These are phyloP conservation scores for Cadophora malorum DNA, from an alignment of 2,329 filamentous ascomycete genomes.

Conservation along the genomic window DNA sequence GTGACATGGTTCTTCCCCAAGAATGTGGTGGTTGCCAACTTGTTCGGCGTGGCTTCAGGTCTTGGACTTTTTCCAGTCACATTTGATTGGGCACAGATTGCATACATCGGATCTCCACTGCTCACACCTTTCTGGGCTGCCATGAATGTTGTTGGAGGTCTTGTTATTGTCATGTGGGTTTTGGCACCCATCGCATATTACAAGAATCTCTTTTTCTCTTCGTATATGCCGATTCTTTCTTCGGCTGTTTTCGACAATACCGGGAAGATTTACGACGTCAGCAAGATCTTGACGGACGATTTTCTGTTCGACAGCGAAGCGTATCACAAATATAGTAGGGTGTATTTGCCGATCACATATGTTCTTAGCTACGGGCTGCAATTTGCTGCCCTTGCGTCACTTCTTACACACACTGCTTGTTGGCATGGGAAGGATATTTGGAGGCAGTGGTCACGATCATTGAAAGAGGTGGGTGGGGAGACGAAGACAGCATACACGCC, in stretches of 20 bases:
- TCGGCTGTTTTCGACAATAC: constrained; percentile 86
- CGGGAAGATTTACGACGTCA: constrained; percentile 80
- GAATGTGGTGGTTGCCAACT: constrained; percentile 83
- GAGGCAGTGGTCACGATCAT: constrained; percentile 74
- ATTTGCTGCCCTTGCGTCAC: constrained; percentile 80
- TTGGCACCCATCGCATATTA: constrained; percentile 83
- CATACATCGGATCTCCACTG: constrained; percentile 81
- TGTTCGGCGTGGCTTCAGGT: constrained; percentile 86
- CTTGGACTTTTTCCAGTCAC: constrained; percentile 84
- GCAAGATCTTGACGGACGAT: constrained; percentile 76
- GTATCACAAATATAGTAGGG: constrained; percentile 81
- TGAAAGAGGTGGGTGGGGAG: constrained; percentile 65
- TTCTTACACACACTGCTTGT: constrained; percentile 81
- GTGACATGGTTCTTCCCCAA: constrained; percentile 88
- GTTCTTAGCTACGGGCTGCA: constrained; percentile 86
- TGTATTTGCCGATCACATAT: constrained; percentile 87
- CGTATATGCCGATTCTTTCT: constrained; percentile 87
- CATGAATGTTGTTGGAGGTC: constrained; percentile 81
- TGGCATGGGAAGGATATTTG: constrained; percentile 87
- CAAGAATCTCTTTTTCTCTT: constrained; percentile 77
- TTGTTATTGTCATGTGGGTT: constrained; percentile 86
- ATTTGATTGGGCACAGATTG: constrained; percentile 91
- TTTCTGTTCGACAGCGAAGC: constrained; percentile 80
- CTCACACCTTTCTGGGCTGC: constrained; percentile 87
- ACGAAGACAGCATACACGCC: constrained; percentile 60